Conservation (phyloP, 108 stramenopile species). For the Cyclotella baltica region DNA sequence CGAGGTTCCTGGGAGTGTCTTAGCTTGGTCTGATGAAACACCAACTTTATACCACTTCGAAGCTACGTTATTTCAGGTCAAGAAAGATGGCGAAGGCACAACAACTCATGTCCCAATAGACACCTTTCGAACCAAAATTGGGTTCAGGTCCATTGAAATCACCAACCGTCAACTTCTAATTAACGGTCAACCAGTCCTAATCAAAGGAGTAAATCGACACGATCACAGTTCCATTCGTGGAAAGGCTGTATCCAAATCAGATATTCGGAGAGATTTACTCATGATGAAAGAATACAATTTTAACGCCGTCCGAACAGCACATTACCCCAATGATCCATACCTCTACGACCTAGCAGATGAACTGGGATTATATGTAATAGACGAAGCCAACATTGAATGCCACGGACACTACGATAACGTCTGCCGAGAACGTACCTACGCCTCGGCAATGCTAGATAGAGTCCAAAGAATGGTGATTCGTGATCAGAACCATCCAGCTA, state of each 20-base stretch:
- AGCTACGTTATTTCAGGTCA: constrained; percentile 22
- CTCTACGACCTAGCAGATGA: constrained; percentile 94
- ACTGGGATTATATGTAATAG: constrained; percentile 93
- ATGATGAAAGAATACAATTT: constrained; percentile 89
- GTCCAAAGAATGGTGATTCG: constrained; percentile 85
- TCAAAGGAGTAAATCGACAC: constrained; percentile 84
- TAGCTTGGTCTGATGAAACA: constrained; percentile 42
- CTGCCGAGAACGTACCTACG: constrained; percentile 79
- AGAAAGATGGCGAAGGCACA: not conserved
- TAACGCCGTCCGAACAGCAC: constrained; percentile 94
- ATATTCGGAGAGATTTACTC: constrained; percentile 74
- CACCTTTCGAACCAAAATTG: constrained; percentile 21
- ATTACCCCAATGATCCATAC: constrained; percentile 92
- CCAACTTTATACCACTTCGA: constrained; percentile 39
- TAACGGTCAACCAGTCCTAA: constrained; percentile 58
- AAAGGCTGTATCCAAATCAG: constrained; percentile 73
- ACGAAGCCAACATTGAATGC: constrained; percentile 98
- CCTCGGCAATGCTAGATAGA: constrained; percentile 62
- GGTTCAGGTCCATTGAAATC: constrained; percentile 40
- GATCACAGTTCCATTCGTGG: constrained; percentile 92
- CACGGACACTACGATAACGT: constrained; percentile 88
- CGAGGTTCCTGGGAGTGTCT: constrained; percentile 21
- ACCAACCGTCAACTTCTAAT: constrained; percentile 34
- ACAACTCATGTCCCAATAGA: constrained; percentile 13
- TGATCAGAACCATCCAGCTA: constrained; percentile 92